Base-by-base conservation (phyloP, 129 eudicot genomes). In the Chrysanthemum makinoi region DNA sequence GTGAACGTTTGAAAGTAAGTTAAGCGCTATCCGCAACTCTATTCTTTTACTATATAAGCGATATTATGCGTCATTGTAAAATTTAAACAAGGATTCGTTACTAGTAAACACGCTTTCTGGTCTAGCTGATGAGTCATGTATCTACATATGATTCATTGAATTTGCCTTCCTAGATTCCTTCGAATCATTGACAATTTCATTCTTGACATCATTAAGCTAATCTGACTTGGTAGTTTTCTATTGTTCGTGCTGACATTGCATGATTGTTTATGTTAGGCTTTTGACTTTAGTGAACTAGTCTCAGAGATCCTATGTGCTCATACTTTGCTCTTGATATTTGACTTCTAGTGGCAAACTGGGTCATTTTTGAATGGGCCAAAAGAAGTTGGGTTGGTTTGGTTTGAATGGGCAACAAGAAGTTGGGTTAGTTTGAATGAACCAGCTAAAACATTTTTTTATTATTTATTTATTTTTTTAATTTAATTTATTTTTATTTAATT, bases 1-100 rank as follows among this genome's bases (percentile, higher is more conserved):
- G 82, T 77, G 53, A 91, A 83, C 72, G 89, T 87, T 72, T 87
- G 75, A 74, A 74, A 52, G 19, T 60, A 44, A 13, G 54, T 53
- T 6, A 70, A 26, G 39, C 53, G 8, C 47, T 30, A 50, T 73
- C 50, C 26, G 28, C 33, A 62, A 47, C 62, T 28, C 39, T 49
- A 30, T 35, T 50, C 11, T 60, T 51, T 26, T 62, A 19, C 22
- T 5, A 47, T 16, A 62, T 30, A n/a, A n/a, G n/a, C n/a, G 15
- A 26, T 48, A 7, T 8, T n/a, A 28, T 64, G 66, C 52, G 75
- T 62, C 51, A 16, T 43, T 18, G 15, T 43, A 22, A 35, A 24
- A 49, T 61, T 43, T 20, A 62, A 2, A 62, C 9, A 59, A 5
- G 52, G 8, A 35, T 17, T 44, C 18, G 75, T n/a, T n/a, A n/a